Percentiles rank a stretch among this genome's conserved stretches.
These are phyloP conservation scores for Populus hybrid DNA, from an alignment of 441 rosid genomes.

Conservation along the genomic window DNA sequence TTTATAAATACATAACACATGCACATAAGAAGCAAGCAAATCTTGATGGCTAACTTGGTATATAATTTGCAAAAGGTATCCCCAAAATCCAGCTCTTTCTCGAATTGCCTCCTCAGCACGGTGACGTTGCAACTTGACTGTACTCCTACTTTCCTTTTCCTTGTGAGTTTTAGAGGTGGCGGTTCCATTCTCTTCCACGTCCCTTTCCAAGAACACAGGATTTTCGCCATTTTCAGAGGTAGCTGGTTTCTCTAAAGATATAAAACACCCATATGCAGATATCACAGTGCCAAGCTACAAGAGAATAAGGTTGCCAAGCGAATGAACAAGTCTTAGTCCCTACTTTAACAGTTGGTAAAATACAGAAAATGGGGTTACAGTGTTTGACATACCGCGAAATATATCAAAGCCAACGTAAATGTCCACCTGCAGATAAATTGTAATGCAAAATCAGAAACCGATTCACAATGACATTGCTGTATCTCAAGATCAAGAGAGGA, in stretches of 20 bases:
- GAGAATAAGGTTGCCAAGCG: neutral
- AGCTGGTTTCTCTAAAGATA: conserved; percentile 21
- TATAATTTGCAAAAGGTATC: conserved; percentile 63
- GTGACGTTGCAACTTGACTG: conserved; percentile 33
- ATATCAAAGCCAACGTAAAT: conserved; percentile 61
- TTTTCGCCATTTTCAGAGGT: conserved; percentile 18
- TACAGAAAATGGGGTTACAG: neutral
- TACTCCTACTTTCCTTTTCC: conserved; percentile 18
- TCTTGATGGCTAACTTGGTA: conserved; percentile 50
- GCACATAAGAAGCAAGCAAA: neutral
- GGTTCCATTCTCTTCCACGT: conserved; percentile 28
- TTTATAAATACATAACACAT: neutral
- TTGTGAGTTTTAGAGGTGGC: conserved; percentile 10
- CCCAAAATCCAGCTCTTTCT: conserved; percentile 62
- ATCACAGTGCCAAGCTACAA: conserved; percentile 59
- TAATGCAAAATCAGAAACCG: neutral
- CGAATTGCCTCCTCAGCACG: conserved; percentile 39
- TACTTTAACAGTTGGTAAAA: neutral
- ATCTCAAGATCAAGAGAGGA: neutral
- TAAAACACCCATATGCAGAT: conserved; percentile 75
- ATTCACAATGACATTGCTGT: neutral
- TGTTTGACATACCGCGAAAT: conserved; percentile 62
- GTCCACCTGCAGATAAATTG: conserved; percentile 64
- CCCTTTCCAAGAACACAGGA: conserved; percentile 21
- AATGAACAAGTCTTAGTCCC: neutral